A percentile compares a stretch with the other conserved stretches of the same genome.
Evolutionary conservation across 768 basidiomycete genomes (phyloP).

Genomic region (Paxillus rubicundulus): DNA sequence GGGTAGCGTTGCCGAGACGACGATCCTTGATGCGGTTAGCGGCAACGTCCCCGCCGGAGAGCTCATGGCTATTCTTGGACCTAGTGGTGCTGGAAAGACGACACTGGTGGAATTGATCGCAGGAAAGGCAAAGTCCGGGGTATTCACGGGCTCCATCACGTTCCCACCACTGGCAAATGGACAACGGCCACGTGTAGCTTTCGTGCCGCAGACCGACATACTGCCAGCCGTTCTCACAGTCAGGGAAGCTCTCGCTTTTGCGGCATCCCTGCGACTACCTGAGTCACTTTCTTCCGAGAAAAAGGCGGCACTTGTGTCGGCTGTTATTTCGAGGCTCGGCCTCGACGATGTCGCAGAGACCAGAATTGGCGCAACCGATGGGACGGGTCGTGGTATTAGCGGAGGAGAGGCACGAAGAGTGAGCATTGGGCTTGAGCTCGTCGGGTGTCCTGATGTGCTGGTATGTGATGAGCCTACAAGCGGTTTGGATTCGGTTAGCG

Average conservation of each 20-base stretch:
- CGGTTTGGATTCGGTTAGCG: slow-evolving; percentile 88
- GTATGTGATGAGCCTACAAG: slow-evolving; percentile 84
- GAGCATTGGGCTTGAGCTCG: slow-evolving; percentile 86
- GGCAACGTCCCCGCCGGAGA: slow-evolving; percentile 77
- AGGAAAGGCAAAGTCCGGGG: slow-evolving; percentile 75
- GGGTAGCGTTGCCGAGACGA: slow-evolving; percentile 37
- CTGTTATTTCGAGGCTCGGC: slow-evolving; percentile 76
- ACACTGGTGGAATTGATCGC: slow-evolving; percentile 90
- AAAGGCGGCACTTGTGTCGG: slow-evolving; percentile 64
- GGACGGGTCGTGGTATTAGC: slow-evolving; percentile 78
- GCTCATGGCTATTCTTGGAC: slow-evolving; percentile 90
- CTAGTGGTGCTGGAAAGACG: slow-evolving; percentile 91
- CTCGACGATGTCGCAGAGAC: slow-evolving; percentile 65
- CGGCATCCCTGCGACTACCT: slow-evolving; percentile 80
- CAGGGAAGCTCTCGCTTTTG: slow-evolving; percentile 79
- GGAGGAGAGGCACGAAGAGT: slow-evolving; percentile 91
- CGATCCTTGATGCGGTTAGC: slow-evolving; percentile 66
- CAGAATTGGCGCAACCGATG: slow-evolving; percentile 63
- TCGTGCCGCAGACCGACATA: slow-evolving; percentile 85
- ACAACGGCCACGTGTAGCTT: slow-evolving; percentile 62
- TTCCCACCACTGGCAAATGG: slow-evolving; percentile 42
- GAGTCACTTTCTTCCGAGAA: slow-evolving; percentile 62
- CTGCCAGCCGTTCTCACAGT: slow-evolving; percentile 79
- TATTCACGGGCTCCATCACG: slow-evolving; percentile 59
- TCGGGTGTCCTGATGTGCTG: slow-evolving; percentile 80